Evolutionary conservation across 768 basidiomycete species (phyloP).

Genomic region (Dioszegia hungarica): DNA sequence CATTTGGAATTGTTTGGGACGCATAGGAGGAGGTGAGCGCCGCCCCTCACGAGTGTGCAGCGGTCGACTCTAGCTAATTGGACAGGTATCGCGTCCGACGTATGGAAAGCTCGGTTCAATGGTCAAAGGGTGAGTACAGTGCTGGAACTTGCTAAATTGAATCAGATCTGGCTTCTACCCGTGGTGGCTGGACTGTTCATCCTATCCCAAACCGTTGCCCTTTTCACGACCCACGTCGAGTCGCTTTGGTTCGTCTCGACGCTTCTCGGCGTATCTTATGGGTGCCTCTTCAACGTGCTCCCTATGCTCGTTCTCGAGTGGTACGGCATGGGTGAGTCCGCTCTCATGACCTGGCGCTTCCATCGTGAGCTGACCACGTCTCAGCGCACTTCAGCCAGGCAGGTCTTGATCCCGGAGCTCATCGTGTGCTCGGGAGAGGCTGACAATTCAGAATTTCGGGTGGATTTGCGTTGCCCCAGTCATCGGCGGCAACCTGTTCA

Average conservation of each 20-base stretch:
- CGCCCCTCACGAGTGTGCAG: neutral
- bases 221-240: constrained; percentile 57
- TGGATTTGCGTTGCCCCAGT: constrained; percentile 66
- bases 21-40: constrained; percentile 63
- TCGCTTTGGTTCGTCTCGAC: constrained; percentile 63
- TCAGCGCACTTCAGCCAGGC: constrained; percentile 29
- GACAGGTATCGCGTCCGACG: constrained; percentile 40
- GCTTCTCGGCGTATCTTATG: constrained; percentile 65
- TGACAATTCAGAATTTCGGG: constrained; percentile 70
- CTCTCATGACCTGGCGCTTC: neutral
- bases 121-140: constrained; percentile 39
- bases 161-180: constrained; percentile 48
- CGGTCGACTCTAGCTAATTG: neutral
- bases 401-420: too few species aligned
- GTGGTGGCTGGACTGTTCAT: constrained; percentile 66
- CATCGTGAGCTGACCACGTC: neutral
- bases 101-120: constrained; percentile 33
- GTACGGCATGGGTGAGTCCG: constrained; percentile 75
- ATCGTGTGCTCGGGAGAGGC: too few species aligned
- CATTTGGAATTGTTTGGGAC: constrained; percentile 72
- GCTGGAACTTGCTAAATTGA: neutral
- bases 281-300: constrained; percentile 65
- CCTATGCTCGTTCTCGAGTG: constrained; percentile 79
- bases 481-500: constrained; percentile 75
- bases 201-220: constrained; percentile 63